phyloP scores from a whole-genome alignment of 345 rosid genomes.

The Melaleuca alternifolia region DNA sequence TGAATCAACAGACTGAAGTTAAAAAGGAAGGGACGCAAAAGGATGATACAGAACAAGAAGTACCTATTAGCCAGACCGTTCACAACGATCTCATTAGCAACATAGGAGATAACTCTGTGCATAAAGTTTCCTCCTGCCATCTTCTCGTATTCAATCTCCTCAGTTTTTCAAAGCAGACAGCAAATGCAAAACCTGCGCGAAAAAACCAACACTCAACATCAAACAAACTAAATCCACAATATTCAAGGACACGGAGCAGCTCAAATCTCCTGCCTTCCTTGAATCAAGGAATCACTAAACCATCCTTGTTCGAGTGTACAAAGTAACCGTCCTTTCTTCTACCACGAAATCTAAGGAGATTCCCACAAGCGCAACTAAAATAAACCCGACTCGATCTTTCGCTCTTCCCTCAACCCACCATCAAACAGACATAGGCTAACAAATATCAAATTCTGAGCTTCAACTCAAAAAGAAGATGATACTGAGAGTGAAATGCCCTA shows the following conservation, averaged over 20 bases:
- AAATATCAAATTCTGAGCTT: background rate
- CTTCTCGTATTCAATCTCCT: background rate
- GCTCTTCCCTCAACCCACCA: background rate
- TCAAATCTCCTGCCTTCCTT: background rate
- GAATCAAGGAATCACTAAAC: background rate
- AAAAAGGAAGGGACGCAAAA: background rate
- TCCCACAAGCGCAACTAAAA: background rate
- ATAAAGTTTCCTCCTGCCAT: conserved; percentile 95
- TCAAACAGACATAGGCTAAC: background rate
- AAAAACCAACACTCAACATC: background rate
- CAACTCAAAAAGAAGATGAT: background rate
- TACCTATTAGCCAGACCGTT: conserved; percentile 89
- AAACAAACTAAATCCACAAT: background rate
- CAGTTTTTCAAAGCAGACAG: background rate
- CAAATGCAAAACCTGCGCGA: background rate
- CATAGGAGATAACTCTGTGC: conserved; percentile 60
- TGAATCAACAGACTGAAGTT: background rate
- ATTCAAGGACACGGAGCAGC: background rate
- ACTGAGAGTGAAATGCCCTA: background rate
- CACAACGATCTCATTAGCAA: conserved; percentile 76
- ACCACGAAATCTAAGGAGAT: background rate
- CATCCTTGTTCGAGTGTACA: background rate
- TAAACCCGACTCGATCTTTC: background rate
- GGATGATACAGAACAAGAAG: background rate
- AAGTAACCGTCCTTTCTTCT: too few relatives aligned